Conservation (phyloP, 768 basidiomycete genomes). For the Leccinum arenicola region DNA sequence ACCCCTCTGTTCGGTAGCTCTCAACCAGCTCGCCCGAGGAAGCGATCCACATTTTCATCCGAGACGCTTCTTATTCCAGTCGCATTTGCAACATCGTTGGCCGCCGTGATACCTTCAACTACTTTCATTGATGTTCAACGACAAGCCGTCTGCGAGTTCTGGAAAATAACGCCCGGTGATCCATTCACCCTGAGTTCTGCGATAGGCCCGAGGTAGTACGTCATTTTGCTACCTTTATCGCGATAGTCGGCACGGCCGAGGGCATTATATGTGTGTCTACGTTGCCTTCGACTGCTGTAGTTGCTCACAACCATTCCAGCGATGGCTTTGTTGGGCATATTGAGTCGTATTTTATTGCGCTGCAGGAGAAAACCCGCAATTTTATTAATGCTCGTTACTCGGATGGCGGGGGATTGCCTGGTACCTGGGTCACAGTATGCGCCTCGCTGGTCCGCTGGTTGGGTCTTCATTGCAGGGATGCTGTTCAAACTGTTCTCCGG, state of each 20-base stretch:
- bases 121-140: slow-evolving; percentile 27
- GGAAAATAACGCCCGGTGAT: slow-evolving; percentile 13
- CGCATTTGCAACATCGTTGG: slow-evolving; percentile 22
- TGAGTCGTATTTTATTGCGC: slow-evolving; percentile 21
- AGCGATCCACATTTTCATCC: slow-evolving; percentile 6
- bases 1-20: slow-evolving; percentile 7
- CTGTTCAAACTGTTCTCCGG: slow-evolving; percentile 14
- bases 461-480: slow-evolving; percentile 17
- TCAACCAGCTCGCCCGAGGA: neutral
- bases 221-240: slow-evolving; percentile 20
- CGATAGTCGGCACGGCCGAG: slow-evolving; percentile 12
- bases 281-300: neutral
- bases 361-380: slow-evolving; percentile 29
- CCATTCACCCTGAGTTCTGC: slow-evolving; percentile 19
- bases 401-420: slow-evolving; percentile 8
- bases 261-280: slow-evolving; percentile 22
- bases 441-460: slow-evolving; percentile 13
- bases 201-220: slow-evolving; percentile 18
- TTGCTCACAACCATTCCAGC: slow-evolving; percentile 15
- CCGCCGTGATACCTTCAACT: slow-evolving; percentile 18
- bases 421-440: slow-evolving; percentile 16
- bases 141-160: slow-evolving; percentile 25
- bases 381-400: slow-evolving; percentile 5
- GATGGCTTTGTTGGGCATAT: slow-evolving; percentile 21
- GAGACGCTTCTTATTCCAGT: slow-evolving; percentile 27